These are phyloP conservation scores for Monilinia polystroma DNA, from an alignment of 2,329 filamentous ascomycete species.

Conservation along the genomic window DNA sequence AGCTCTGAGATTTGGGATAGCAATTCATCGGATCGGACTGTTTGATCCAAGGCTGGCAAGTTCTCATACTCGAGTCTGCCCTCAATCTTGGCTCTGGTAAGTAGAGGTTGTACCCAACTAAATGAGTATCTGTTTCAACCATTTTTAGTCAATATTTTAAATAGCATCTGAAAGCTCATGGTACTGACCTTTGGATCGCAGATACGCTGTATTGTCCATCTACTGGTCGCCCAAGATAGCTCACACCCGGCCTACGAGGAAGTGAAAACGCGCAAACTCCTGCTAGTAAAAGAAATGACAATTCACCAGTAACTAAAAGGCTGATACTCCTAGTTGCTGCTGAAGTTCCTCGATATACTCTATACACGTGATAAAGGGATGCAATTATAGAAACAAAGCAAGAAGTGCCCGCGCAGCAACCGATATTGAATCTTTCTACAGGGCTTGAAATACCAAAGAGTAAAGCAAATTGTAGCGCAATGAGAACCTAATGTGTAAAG, in stretches of 20 bases:
- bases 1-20: background rate
- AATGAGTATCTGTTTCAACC: background rate
- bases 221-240: background rate
- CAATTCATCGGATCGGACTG: background rate
- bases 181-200: background rate
- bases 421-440: background rate
- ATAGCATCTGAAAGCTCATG: background rate
- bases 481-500: background rate
- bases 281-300: background rate
- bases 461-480: background rate
- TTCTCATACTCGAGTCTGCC: background rate
- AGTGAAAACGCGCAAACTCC: background rate
- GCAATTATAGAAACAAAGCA: background rate
- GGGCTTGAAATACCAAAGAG: background rate
- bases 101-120: background rate
- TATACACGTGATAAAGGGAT: conserved; percentile 1
- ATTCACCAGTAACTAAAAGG: background rate
- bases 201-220: background rate
- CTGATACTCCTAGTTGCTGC: background rate
- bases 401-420: conserved; percentile 9
- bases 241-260: background rate
- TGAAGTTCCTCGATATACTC: background rate
- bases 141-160: background rate
- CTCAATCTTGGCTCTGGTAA: background rate
- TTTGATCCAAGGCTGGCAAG: conserved; percentile 1